These are phyloP conservation scores for Colletotrichum tropicale DNA, from an alignment of 2,329 filamentous ascomycete genomes.

Conservation along the genomic window DNA sequence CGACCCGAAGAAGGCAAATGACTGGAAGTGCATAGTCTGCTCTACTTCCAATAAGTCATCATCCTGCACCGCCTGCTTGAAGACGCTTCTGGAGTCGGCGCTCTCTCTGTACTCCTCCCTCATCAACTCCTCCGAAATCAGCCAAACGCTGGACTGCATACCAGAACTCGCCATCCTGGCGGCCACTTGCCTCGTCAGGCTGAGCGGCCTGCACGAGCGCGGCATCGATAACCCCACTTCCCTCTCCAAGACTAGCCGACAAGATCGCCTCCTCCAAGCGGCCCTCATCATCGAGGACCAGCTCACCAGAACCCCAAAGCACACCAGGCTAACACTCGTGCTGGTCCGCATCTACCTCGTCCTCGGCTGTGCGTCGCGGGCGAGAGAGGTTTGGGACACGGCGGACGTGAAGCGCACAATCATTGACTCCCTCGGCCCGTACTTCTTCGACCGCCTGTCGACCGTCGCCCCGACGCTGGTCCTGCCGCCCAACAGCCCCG, in stretches of 20 bases:
- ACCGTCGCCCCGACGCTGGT: slow-evolving; percentile 52
- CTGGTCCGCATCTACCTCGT: slow-evolving; percentile 57
- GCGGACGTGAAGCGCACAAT: slow-evolving; percentile 62
- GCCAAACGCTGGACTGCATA: slow-evolving; percentile 10
- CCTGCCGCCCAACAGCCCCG: slow-evolving; percentile 19
- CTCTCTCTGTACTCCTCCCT: slow-evolving; percentile 13
- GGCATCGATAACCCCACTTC: neutral
- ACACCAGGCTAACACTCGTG: slow-evolving; percentile 52
- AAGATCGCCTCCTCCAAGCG: slow-evolving; percentile 49
- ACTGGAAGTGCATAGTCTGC: slow-evolving; percentile 19
- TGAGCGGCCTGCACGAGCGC: slow-evolving; percentile 18
- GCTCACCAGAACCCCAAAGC: slow-evolving; percentile 46
- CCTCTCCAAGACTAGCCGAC: neutral
- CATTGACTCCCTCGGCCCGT: slow-evolving; percentile 58
- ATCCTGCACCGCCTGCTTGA: slow-evolving; percentile 2
- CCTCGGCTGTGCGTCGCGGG: slow-evolving; percentile 53
- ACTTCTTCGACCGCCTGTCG: slow-evolving; percentile 61
- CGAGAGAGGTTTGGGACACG: slow-evolving; percentile 52
- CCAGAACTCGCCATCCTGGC: slow-evolving; percentile 39
- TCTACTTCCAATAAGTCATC: neutral
- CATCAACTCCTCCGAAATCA: neutral
- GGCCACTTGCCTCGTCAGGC: slow-evolving; percentile 36
- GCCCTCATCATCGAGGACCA: slow-evolving; percentile 55
- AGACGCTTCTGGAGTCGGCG: slow-evolving; percentile 11
- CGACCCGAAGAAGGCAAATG: slow-evolving; percentile 15